Conservation (phyloP, 352 stramenopile species). For the Pythium utonaiense region DNA sequence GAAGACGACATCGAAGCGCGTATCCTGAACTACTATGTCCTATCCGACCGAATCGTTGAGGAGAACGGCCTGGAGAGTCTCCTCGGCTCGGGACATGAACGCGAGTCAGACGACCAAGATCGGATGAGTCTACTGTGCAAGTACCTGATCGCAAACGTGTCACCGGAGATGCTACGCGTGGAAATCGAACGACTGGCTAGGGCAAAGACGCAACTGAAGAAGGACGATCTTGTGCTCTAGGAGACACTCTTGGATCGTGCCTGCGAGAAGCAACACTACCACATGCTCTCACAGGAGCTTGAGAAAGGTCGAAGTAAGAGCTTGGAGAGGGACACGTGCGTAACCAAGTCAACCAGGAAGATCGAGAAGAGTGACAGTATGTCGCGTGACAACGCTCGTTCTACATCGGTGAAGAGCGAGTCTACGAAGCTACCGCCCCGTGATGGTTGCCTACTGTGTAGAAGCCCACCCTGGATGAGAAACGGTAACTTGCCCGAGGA, state of each 20-base stretch:
- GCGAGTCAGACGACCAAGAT: not conserved
- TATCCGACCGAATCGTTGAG: not conserved
- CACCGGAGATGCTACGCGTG: not conserved
- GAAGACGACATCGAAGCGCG: not conserved
- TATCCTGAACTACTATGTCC: not conserved
- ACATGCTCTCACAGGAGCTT: not conserved
- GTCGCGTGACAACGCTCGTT: not conserved
- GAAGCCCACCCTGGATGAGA: not conserved
- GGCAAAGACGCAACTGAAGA: not conserved
- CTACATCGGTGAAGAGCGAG: too few species aligned
- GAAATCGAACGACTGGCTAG: not conserved
- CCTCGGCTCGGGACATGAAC: not conserved
- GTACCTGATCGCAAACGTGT: not conserved
- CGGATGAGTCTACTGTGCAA: constrained; percentile 7
- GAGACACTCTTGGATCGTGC: not conserved
- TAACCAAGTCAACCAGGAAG: not conserved
- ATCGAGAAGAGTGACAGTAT: not conserved
- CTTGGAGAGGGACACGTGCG: not conserved
- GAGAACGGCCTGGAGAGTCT: not conserved
- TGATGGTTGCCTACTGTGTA: not conserved
- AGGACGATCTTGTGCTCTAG: not conserved
- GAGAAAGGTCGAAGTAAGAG: not conserved
- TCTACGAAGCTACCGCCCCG: not conserved
- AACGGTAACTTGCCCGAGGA: not conserved
- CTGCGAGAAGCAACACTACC: not conserved